Percentiles rank a stretch among this genome's conserved stretches.
These are phyloP conservation scores for Fusarium sp. DNA, from an alignment of 2,329 filamentous ascomycete species.

Conservation along the genomic window DNA sequence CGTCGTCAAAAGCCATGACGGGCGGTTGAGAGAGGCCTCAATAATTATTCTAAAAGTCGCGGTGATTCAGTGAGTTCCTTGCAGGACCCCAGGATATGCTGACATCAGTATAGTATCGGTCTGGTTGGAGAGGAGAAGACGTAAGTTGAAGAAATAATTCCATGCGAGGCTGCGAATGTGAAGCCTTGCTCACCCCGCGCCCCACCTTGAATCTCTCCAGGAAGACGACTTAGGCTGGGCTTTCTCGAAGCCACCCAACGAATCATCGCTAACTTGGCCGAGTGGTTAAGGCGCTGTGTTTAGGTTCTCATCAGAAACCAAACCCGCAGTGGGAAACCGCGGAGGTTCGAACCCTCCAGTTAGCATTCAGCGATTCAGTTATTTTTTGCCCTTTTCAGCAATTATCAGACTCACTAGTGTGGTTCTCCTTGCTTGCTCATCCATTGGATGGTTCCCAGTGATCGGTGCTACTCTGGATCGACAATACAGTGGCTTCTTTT, in stretches of 20 bases:
- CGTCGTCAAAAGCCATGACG: conserved; percentile 58
- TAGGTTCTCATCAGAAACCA: conserved; percentile 39
- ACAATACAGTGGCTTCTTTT: not conserved
- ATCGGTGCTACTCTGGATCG: not conserved
- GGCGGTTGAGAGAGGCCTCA: not conserved
- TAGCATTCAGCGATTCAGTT: conserved; percentile 26
- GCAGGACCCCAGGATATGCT: not conserved
- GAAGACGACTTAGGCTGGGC: fast-evolving
- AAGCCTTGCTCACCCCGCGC: conserved; percentile 24
- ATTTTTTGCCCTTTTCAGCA: not conserved
- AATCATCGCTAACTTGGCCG: conserved; percentile 39
- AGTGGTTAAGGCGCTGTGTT: conserved; percentile 43
- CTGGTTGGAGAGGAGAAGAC: not conserved
- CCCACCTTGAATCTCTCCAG: not conserved
- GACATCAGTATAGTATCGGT: not conserved
- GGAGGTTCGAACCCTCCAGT: conserved; percentile 42
- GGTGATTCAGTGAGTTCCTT: not conserved
- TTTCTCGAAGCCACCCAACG: not conserved
- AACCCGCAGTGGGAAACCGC: conserved; percentile 42
- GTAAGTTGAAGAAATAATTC: conserved; percentile 28
- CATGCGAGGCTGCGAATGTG: conserved; percentile 25
- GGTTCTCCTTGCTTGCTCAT: not conserved
- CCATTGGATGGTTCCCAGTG: not conserved
- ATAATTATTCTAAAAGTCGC: not conserved
- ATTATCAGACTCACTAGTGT: not conserved